Evolutionary conservation across 2,329 filamentous ascomycete species (phyloP), one percentile per base, ranked within the genome.

Genomic region (Laburnicola sp.): DNA sequence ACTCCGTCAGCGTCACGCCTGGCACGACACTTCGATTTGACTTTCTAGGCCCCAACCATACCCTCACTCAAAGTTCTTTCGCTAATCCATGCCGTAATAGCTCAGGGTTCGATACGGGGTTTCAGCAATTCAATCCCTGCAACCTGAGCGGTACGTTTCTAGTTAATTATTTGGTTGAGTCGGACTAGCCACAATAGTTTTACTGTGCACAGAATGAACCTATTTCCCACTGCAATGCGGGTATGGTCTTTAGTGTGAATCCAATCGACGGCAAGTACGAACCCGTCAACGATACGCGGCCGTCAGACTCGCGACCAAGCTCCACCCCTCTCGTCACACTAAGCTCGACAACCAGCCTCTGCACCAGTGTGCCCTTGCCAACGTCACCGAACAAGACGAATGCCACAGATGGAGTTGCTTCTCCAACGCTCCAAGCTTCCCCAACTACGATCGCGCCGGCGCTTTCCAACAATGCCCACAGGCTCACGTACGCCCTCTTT

Each of bases 241-340:
- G 51, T 8, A 54, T 54, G 46, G 25, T 54, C 2, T 48, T 47
- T 22, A 50, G 51, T 31, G 11, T 54, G 2, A 54, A 54, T 27
- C 51, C 46, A 27, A 32, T n/a, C 5, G 26, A 40, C 25, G 30
- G 16, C 16, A 28, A 28, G 10, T 26, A 42, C 16, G 42, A 47
- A 25, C 32, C 25, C 11, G 2, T 10, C 16, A 38, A 38, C 4
- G 4, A 39, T 22, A 31, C 34, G 8, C 26, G 5, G 10, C 10
- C 39, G 21, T 35, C 30, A 10, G 26, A 16, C 8, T 22, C 8
- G 25, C 7, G 2, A 21, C 31, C 7, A 25, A 39, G 22, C 22
- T 11, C 37, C 1, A 39, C 37, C 22, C 2, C 22, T 25, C 21
- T 26, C 4, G 4, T 7, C 2, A 31, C 39, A 10, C n/a, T 27